Base-by-base conservation (phyloP, 2,329 filamentous ascomycete genomes). In the Penicillium sp. region DNA sequence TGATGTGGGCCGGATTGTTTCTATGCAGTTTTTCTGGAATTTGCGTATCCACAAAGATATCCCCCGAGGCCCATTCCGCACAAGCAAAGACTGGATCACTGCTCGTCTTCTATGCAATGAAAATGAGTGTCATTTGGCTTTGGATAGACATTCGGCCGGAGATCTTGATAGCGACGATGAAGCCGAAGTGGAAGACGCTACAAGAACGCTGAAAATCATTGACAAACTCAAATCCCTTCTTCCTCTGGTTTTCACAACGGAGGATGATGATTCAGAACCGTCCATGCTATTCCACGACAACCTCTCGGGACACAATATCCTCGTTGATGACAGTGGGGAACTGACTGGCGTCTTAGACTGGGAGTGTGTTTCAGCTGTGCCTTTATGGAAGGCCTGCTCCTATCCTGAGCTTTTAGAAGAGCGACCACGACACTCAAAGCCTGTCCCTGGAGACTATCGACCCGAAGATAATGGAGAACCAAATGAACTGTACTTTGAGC, bases 331-430 rank as follows among this genome's bases (percentile, higher is more conserved):
- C 7, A 45, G n/a, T 26, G 61, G 61, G 13, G 35, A 62, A 2
- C 26, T 63, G 4, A 34, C 53, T 10, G 57, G 31, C 38, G 9
- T 63, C 34, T 13, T 64, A 43, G 59, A 62, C 43, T 64, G 61
- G 62, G 61, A 63, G 48, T 63, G 55, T 55, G 61, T 64, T 22
- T 60, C 61, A 9, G 55, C 55, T 40, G 49, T 63, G 9, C 62
- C 61, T 34, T 39, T 61, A 29, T 63, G 62, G 59, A 61, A 46
- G 13, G 61, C 56, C 18, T 59, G 61, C 38, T 5, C 55, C 42
- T 59, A 50, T 20, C 58, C 58, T 38, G 1, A 9, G 18, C 56
- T 63, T 20, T 45, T 62, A 24, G 13, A 58, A n/a, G 44, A 35
- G 18, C 45, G 2, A 49, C 35, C 38, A 8, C 44, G 56, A 32